phyloP scores from a whole-genome alignment of 2,329 filamentous ascomycete genomes.

The Trichocomaceae sp. region DNA sequence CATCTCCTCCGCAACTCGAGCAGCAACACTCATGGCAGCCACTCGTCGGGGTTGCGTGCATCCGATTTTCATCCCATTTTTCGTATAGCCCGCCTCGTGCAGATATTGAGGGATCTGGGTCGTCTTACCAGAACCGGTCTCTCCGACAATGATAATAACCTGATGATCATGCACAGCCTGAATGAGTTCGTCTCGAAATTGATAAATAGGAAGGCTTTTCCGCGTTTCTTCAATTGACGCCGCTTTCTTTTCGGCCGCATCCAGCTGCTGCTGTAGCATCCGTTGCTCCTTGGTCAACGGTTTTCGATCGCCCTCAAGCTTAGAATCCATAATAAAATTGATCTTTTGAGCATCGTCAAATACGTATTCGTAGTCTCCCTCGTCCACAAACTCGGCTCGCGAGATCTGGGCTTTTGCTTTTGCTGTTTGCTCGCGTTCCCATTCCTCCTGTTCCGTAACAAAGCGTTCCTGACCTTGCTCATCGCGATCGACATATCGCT shows the following conservation, averaged over 20 bases:
- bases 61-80: constrained; percentile 74
- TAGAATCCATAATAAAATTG: constrained; percentile 71
- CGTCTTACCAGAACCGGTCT: constrained; percentile 92
- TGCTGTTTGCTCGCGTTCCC: constrained; percentile 82
- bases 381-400: constrained; percentile 65
- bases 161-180: constrained; percentile 81
- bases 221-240: constrained; percentile 84
- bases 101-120: constrained; percentile 93
- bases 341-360: constrained; percentile 86
- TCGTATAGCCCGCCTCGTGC: constrained; percentile 83
- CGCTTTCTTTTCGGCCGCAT: constrained; percentile 82
- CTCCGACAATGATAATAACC: constrained; percentile 83
- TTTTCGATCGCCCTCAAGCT: constrained; percentile 64
- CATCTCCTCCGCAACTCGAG: constrained; percentile 90
- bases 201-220: constrained; percentile 83
- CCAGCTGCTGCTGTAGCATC: constrained; percentile 70
- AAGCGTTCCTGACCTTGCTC: constrained; percentile 83
- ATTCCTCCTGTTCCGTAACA: constrained; percentile 90
- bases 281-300: constrained; percentile 70
- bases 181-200: constrained; percentile 77
- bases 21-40: constrained; percentile 95
- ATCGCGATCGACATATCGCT: constrained; percentile 79
- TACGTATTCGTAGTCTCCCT: constrained; percentile 85
- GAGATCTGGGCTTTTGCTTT: constrained; percentile 84
- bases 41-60: constrained; percentile 94